Conservation (phyloP, 768 basidiomycete species). For the Leucocoprinus leucothites region DNA sequence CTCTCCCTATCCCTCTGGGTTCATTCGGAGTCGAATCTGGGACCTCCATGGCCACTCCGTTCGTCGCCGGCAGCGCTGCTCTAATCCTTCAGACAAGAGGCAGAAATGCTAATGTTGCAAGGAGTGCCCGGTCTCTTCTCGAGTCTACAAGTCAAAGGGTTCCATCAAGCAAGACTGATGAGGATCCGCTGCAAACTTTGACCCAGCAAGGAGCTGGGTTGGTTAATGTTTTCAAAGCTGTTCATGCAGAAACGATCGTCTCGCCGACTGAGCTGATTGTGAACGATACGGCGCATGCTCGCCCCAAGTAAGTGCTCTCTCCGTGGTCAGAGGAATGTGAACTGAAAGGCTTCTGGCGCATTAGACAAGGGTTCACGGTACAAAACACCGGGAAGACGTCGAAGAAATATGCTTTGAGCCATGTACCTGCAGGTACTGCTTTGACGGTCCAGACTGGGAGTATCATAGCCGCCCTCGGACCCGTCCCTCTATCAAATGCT, state of each 20-base stretch:
- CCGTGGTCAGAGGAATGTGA: slow-evolving; percentile 4
- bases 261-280: slow-evolving; percentile 50
- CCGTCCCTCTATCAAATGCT: slow-evolving; percentile 43
- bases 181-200: slow-evolving; percentile 43
- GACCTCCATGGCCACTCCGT: slow-evolving; percentile 45
- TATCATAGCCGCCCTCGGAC: slow-evolving; percentile 35
- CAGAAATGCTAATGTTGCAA: slow-evolving; percentile 25
- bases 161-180: slow-evolving; percentile 38
- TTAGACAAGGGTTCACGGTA: slow-evolving; percentile 44
- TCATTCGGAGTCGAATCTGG: slow-evolving; percentile 38
- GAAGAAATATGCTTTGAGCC: slow-evolving; percentile 45
- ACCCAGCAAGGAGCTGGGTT: slow-evolving; percentile 51
- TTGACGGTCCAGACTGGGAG: slow-evolving; percentile 39
- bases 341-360: background rate
- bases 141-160: slow-evolving; percentile 43
- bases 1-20: slow-evolving; percentile 38
- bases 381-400: slow-evolving; percentile 38
- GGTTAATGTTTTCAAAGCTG: slow-evolving; percentile 51
- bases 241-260: slow-evolving; percentile 45
- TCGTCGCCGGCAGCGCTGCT: slow-evolving; percentile 43
- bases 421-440: slow-evolving; percentile 58
- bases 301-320: slow-evolving; percentile 28
- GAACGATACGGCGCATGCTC: slow-evolving; percentile 59
- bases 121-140: slow-evolving; percentile 30
- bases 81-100: slow-evolving; percentile 41